Base-by-base conservation (phyloP, 179 eudicot species). In the Dionaea muscipula region DNA sequence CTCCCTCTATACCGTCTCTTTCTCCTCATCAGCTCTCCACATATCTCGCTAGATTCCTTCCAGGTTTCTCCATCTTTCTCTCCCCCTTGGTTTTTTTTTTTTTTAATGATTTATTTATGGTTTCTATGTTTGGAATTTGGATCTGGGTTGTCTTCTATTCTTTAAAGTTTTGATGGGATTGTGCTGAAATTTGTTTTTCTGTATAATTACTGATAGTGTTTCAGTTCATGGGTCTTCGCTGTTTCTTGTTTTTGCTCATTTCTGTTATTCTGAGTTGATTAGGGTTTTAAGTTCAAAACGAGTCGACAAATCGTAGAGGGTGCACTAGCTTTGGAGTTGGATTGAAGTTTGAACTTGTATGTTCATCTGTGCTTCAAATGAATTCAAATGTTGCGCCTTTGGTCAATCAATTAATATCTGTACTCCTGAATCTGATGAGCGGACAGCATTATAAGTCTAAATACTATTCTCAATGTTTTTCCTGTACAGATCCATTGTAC, bases 101-200 rank as follows among this genome's bases (percentile, higher is more conserved):
- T 20, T 59, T 59, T 41, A 11, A 20, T 16, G 13, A 36, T 1
- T 52, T 35, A 36, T 25, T 50, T 58, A 37, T 46, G 51, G 52
- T 1, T 22, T 16, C 24, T 57, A 20, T 62, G 59, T 11, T 47
- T 40, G 17, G 21, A 45, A 12, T 24, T 44, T 35, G 55, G 59
- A 73, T 73, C 66, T 65, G 74, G 76, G 73, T 73, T 33, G 26
- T 56, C 54, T 20, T 55, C 22, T 20, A 39, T 63, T 38, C 27
- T 35, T 16, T 24, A 18, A 38, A 55, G 47, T 57, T 56, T 61
- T 51, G 49, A 51, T 73, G 71, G 67, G 72, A 67, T 7, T 45
- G 17, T 53, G 49, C 51, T 57, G 15, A 48, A 40, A 43, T 49
- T 14, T 57, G 21, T 10, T 65, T 17, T 23, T 68, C n/a, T 55